Evolutionary conservation across 2,329 filamentous ascomycete genomes (phyloP).

Genomic region (Xylariales sp.): DNA sequence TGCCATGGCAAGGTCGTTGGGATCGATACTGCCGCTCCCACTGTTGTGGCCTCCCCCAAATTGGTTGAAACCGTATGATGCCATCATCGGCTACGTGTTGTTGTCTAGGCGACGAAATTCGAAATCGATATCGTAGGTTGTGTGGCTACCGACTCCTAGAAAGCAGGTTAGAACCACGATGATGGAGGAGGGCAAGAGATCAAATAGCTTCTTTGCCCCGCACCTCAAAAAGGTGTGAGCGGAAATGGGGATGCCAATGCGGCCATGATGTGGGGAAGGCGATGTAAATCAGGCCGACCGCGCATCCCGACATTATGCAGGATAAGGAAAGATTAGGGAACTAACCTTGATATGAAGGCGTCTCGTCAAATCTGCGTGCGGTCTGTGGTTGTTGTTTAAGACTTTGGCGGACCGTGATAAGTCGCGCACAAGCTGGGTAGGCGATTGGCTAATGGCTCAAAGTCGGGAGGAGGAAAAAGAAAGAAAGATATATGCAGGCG

Average conservation of each 20-base stretch:
- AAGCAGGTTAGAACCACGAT: conserved; percentile 13
- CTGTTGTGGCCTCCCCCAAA: conserved; percentile 51
- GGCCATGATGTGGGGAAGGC: not conserved
- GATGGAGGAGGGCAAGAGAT: conserved; percentile 10
- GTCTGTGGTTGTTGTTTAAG: too few species aligned
- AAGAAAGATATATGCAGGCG: too few species aligned
- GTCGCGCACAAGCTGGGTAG: too few species aligned
- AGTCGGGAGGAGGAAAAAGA: too few species aligned
- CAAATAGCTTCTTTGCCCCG: conserved; percentile 19
- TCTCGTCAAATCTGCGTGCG: too few species aligned
- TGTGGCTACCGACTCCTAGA: too few species aligned
- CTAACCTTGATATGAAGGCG: too few species aligned
- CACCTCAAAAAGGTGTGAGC: conserved; percentile 15
- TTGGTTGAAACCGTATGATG: conserved; percentile 52
- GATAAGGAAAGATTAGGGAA: too few species aligned
- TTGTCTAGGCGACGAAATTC: too few species aligned
- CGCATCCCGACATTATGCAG: not conserved
- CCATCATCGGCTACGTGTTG: conserved; percentile 37
- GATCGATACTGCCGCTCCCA: conserved; percentile 65
- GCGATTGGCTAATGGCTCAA: too few species aligned
- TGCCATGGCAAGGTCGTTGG: conserved; percentile 74
- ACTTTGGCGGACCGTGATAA: too few species aligned
- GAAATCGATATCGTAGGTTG: too few species aligned
- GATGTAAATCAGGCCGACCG: not conserved
- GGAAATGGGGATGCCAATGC: conserved; percentile 5